Evolutionary conservation across 768 basidiomycete genomes (phyloP), one percentile per base, ranked within the genome.

Genomic region (Sistotremastrum suecicum): DNA sequence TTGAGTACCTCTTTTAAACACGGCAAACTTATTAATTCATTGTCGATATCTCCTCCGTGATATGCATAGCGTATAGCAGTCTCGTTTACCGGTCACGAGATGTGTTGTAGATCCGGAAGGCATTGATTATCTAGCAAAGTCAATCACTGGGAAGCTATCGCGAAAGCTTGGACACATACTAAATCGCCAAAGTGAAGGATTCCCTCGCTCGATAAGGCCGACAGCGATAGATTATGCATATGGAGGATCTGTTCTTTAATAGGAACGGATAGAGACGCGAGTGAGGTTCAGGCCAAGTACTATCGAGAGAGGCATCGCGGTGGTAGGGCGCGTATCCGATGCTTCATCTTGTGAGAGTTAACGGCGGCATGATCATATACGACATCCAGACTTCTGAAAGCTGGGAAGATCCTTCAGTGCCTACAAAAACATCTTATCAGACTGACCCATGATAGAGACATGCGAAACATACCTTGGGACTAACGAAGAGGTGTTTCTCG

Each of bases 111-210:
- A 99, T 72, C 31, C 83, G 74, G 53, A 99, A 71, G 98, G 95
- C 82, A 92, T 90, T 49, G 98, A 68, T 91, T 95, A 54, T 44
- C 52, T n/a, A n/a, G n/a, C n/a, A n/a, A n/a, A n/a, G n/a, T n/a
- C n/a, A n/a, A n/a, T n/a, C n/a, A n/a, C n/a, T n/a, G n/a, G n/a
- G n/a, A n/a, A n/a, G n/a, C n/a, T n/a, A n/a, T n/a, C n/a, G n/a
- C n/a, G 38, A 37, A 43, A n/a, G n/a, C 20, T 31, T 29, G 31
- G 37, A 2, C 6, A 69, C 85, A 46, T 55, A 92, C 91, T 62
- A 99, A 72, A 65, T 99, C 95, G 37, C 95, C 95, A 69, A 99
- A 99, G 69, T 99, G 68, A 98, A 97, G 60, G n/a, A 97, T 97
- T 32, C 79, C 83, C 56, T 94, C 90, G 0, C 83, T 91, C 32